Evolutionary conservation across 2,329 filamentous ascomycete genomes (phyloP).

Genomic region (Fusarium bactridioides): DNA sequence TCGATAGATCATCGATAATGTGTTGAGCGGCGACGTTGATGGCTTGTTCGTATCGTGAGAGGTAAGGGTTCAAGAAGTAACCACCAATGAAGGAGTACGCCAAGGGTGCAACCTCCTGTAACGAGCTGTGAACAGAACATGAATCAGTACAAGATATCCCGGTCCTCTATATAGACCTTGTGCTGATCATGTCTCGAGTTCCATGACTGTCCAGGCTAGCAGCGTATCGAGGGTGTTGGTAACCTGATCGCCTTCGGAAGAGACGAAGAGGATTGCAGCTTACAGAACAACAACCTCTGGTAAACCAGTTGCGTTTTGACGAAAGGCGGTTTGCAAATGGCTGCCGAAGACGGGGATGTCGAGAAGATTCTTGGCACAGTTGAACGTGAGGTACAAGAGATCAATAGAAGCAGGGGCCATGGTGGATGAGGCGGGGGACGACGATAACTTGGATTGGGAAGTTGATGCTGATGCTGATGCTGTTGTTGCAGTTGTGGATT

Average conservation of each 20-base stretch:
- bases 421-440: constrained; percentile 15
- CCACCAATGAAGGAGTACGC: constrained; percentile 86
- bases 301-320: constrained; percentile 55
- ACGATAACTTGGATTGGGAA: background rate
- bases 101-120: constrained; percentile 91
- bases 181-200: background rate
- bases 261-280: constrained; percentile 45
- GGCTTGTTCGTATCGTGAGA: constrained; percentile 74
- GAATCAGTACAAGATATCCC: constrained; percentile 32
- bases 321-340: constrained; percentile 71
- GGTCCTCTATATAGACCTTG: background rate
- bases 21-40: constrained; percentile 67
- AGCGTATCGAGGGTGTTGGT: constrained; percentile 4
- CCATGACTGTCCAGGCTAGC: constrained; percentile 11
- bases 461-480: background rate
- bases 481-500: background rate
- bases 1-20: constrained; percentile 15
- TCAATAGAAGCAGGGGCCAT: constrained; percentile 63
- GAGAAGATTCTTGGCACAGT: constrained; percentile 79
- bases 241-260: constrained; percentile 1
- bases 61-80: constrained; percentile 78
- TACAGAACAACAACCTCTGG: constrained; percentile 67
- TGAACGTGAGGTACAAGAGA: constrained; percentile 86
- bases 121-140: constrained; percentile 61
- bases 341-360: constrained; percentile 74